phyloP scores from a whole-genome alignment of 2,329 filamentous ascomycete genomes.

The Aspergillus neotritici region DNA sequence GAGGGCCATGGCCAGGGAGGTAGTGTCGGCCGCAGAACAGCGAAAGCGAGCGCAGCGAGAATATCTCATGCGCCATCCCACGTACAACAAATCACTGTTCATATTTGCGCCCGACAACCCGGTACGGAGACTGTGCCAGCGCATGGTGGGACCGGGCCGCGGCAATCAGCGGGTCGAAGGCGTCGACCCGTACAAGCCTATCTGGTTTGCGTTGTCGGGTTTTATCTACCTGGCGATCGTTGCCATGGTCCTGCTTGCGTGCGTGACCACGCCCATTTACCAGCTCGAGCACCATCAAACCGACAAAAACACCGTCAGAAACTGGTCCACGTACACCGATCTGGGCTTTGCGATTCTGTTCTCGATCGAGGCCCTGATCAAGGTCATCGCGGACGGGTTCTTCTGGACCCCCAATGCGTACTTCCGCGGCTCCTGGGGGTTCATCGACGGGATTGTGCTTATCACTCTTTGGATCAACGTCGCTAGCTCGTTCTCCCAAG shows the following conservation, averaged over 20 bases:
- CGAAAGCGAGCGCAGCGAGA: conserved; percentile 85
- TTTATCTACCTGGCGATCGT: conserved; percentile 93
- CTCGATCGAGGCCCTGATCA: conserved; percentile 78
- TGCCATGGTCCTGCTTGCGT: conserved; percentile 95
- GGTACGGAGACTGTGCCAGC: conserved; percentile 76
- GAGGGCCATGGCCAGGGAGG: conserved; percentile 81
- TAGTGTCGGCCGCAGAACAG: conserved; percentile 73
- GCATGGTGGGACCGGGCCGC: conserved; percentile 83
- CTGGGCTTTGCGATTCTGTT: conserved; percentile 84
- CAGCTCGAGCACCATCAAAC: conserved; percentile 76
- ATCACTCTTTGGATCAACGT: conserved; percentile 96
- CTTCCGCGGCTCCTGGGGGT: conserved; percentile 91
- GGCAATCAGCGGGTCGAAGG: conserved; percentile 84
- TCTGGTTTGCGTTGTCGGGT: conserved; percentile 91
- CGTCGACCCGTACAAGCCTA: conserved; percentile 75
- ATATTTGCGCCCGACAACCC: conserved; percentile 75
- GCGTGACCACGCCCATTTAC: conserved; percentile 88
- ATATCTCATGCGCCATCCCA: conserved; percentile 79
- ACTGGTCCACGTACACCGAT: conserved; percentile 96
- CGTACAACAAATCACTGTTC: conserved; percentile 87
- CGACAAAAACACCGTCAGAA: conserved; percentile 63
- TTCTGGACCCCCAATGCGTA: conserved; percentile 98
- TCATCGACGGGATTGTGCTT: conserved; percentile 88
- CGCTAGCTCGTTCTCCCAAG: conserved; percentile 69
- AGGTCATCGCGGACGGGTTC: conserved; percentile 89